phyloP scores from a whole-genome alignment of 2,329 filamentous ascomycete species.

The Dothistroma septosporum region DNA sequence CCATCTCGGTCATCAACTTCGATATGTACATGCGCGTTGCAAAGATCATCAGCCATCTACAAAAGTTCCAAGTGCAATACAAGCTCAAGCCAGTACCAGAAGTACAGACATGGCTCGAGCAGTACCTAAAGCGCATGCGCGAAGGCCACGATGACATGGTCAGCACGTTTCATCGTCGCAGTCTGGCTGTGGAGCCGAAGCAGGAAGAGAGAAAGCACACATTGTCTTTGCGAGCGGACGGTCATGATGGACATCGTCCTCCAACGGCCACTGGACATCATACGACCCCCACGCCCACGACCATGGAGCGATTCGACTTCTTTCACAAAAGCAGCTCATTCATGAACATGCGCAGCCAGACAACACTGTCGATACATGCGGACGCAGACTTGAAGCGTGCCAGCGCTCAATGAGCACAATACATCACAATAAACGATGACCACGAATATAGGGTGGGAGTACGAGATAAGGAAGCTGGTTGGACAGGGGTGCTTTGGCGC shows the following conservation, averaged over 20 bases:
- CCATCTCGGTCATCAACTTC: constrained; percentile 86
- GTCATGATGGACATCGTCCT: constrained; percentile 16
- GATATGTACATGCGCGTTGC: constrained; percentile 94
- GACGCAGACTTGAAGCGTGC: constrained; percentile 6
- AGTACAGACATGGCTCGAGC: constrained; percentile 87
- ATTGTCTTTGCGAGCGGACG: neutral
- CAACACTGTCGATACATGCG: neutral
- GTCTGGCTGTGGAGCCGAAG: constrained; percentile 71
- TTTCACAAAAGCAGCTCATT: constrained; percentile 8
- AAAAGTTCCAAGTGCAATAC: constrained; percentile 94
- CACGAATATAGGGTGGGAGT: neutral
- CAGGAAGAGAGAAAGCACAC: constrained; percentile 13
- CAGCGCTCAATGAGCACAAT: constrained; percentile 6
- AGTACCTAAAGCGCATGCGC: constrained; percentile 73
- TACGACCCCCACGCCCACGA: neutral
- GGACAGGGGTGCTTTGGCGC: neutral
- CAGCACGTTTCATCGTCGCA: constrained; percentile 73
- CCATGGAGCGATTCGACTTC: constrained; percentile 11
- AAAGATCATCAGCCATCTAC: constrained; percentile 91
- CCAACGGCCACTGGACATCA: constrained; percentile 16
- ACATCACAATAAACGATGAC: neutral
- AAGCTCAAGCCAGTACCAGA: constrained; percentile 76
- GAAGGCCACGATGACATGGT: constrained; percentile 58
- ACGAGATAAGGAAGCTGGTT: neutral
- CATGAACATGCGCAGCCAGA: constrained; percentile 9